Evolutionary conservation across 495 filamentous ascomycete species (phyloP), one percentile per base, ranked within the genome.

Genomic region (Paragyromitra xinjiangensis): DNA sequence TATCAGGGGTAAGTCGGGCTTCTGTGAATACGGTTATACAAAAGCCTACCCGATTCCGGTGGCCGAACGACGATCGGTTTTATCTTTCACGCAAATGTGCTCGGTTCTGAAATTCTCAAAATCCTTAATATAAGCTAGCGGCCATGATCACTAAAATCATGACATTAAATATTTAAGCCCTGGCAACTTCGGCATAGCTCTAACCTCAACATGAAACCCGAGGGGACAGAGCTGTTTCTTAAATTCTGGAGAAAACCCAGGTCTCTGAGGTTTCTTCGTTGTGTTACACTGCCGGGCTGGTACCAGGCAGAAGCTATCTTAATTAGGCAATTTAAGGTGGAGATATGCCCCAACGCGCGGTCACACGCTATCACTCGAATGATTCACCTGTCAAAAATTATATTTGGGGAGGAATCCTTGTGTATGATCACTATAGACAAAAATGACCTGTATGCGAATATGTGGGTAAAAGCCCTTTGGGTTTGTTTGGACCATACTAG

Each of bases 371-470:
- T 58, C 55, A 58, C 55, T 58, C 55, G 55, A 19, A 55, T 58
- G 24, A 58, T 29, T 37, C 55, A 9, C 9, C 29, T 58, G 22
- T 29, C 11, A 24, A 7, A 14, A 29, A 11, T 48, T 48, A 16
- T 12, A 48, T 48, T 48, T 8, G 44, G 44, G 7, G 50, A 22
- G 3, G 19, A 53, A 69, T 69, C 55, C 29, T 44, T 58, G 53
- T 24, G 48, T 19, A 45, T 69, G 67, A 69, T 69, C 67, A 37
- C 9, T 50, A 40, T 44, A 16, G n/a, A n/a, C n/a, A 53, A 53
- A 53, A 50, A 34, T 34, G 26, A 34, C 29, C 50, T 24, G 22
- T 26, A 58, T 19, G n/a, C 44, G 2, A 16, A 16, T 37, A 12
- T 39, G 24, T 71, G 26, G 29, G 29, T 34, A 34, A 34, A 34